These are phyloP conservation scores for Aspergillus brunneoviolaceus DNA, from an alignment of 2,329 filamentous ascomycete species.

Conservation along the genomic window DNA sequence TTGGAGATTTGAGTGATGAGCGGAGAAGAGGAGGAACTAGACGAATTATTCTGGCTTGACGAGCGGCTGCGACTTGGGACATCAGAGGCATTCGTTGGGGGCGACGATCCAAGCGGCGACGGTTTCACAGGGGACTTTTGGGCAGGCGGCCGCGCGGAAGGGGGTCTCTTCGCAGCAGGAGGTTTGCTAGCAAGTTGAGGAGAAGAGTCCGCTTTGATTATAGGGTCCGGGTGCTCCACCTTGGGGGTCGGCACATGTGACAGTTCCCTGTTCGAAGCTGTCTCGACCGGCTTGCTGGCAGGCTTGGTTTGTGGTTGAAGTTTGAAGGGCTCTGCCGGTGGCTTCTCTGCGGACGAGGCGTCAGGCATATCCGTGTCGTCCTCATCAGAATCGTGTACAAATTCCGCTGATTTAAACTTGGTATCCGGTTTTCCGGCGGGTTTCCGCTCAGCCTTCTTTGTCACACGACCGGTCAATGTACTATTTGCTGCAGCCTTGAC, in stretches of 20 bases:
- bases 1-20: conserved; percentile 41
- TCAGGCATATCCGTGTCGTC: conserved; percentile 47
- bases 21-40: conserved; percentile 49
- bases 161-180: conserved; percentile 36
- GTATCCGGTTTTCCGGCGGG: conserved; percentile 38
- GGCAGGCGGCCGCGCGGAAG: conserved; percentile 44
- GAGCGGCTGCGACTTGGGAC: conserved; percentile 48
- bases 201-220: conserved; percentile 25
- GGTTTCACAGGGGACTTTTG: conserved; percentile 57
- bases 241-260: conserved; percentile 27
- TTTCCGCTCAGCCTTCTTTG: conserved; percentile 47
- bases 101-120: conserved; percentile 61
- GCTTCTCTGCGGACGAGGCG: conserved; percentile 24
- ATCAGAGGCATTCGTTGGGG: conserved; percentile 61
- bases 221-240: conserved; percentile 24
- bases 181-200: conserved; percentile 28
- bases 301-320: conserved; percentile 22
- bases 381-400: conserved; percentile 54
- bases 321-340: conserved; percentile 18
- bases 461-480: conserved; percentile 44
- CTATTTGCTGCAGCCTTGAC: conserved; percentile 52
- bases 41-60: conserved; percentile 44
- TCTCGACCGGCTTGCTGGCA: conserved; percentile 19
- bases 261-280: conserved; percentile 20
- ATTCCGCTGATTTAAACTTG: conserved; percentile 56